These are phyloP conservation scores for Phytophthora palmivora DNA, from an alignment of 352 stramenopile genomes.

Conservation along the genomic window DNA sequence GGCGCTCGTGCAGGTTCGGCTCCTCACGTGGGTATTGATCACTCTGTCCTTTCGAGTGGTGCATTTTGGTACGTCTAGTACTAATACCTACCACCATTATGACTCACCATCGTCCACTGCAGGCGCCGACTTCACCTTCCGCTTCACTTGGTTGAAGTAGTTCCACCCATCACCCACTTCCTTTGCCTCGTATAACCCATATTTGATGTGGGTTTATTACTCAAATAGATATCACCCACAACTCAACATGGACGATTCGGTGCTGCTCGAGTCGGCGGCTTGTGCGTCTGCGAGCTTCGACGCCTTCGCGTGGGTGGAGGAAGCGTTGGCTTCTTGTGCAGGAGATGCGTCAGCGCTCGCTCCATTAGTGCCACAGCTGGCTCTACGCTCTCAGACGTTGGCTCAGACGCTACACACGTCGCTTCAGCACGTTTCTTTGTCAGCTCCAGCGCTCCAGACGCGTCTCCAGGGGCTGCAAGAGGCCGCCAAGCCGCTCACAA, in stretches of 20 bases:
- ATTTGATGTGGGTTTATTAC: background rate
- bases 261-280: conserved; percentile 51
- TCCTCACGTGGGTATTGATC: background rate
- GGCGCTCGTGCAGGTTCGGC: background rate
- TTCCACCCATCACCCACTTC: background rate
- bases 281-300: conserved; percentile 64
- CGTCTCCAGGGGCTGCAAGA: conserved; percentile 60
- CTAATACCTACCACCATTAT: background rate
- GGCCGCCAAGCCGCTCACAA: conserved; percentile 45
- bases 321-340: conserved; percentile 51
- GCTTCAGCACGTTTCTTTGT: conserved; percentile 66
- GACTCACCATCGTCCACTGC: background rate
- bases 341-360: conserved; percentile 41
- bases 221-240: background rate
- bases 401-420: conserved; percentile 60
- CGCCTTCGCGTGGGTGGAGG: conserved; percentile 76
- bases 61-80: background rate
- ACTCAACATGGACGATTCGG: conserved; percentile 21
- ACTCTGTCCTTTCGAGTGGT: background rate
- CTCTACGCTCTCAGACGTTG: conserved; percentile 68
- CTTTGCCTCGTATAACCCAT: no score
- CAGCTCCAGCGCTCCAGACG: conserved; percentile 56
- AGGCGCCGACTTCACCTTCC: background rate
- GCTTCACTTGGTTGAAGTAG: background rate
- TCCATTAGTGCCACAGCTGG: conserved; percentile 61